These are phyloP conservation scores for Aspergillus cristatus DNA, from an alignment of 495 filamentous ascomycete genomes.

Conservation along the genomic window DNA sequence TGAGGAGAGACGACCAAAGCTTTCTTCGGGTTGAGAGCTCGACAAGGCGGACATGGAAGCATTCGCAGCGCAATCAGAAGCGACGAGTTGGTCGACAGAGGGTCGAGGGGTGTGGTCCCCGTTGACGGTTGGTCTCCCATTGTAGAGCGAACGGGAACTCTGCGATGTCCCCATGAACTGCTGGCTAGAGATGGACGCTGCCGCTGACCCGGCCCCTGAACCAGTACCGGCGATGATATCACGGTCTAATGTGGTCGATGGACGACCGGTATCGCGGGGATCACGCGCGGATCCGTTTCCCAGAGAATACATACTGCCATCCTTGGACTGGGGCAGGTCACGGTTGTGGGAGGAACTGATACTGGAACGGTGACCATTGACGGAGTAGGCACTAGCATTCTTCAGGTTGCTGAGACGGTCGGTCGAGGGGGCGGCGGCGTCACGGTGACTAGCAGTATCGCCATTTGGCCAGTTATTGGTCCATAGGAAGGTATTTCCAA, in stretches of 20 bases:
- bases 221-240: conserved; percentile 19
- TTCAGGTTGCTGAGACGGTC: conserved; percentile 26
- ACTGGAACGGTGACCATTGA: conserved; percentile 40
- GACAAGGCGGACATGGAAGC: conserved; percentile 23
- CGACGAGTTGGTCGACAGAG: conserved; percentile 23
- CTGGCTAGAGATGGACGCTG: conserved; percentile 20
- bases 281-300: conserved; percentile 37
- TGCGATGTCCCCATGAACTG: conserved; percentile 25
- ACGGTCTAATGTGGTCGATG: conserved; percentile 26
- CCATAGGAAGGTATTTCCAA: conserved; percentile 40
- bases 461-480: conserved; percentile 39
- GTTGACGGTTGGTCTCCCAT: conserved; percentile 31
- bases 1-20: conserved; percentile 27
- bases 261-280: conserved; percentile 28
- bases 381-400: conserved; percentile 37
- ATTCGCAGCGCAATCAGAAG: conserved; percentile 20
- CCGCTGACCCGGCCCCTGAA: conserved; percentile 23
- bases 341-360: conserved; percentile 42
- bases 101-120: conserved; percentile 25
- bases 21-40: conserved; percentile 28
- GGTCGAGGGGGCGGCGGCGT: conserved; percentile 27
- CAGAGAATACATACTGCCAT: conserved; percentile 44
- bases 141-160: conserved; percentile 18
- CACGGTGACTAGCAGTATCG: conserved; percentile 26
- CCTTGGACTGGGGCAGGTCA: conserved; percentile 38